Evolutionary conservation across 768 basidiomycete genomes (phyloP), one percentile per base, ranked within the genome.

Genomic region (Tylopilus plumbeoviolaceoides): DNA sequence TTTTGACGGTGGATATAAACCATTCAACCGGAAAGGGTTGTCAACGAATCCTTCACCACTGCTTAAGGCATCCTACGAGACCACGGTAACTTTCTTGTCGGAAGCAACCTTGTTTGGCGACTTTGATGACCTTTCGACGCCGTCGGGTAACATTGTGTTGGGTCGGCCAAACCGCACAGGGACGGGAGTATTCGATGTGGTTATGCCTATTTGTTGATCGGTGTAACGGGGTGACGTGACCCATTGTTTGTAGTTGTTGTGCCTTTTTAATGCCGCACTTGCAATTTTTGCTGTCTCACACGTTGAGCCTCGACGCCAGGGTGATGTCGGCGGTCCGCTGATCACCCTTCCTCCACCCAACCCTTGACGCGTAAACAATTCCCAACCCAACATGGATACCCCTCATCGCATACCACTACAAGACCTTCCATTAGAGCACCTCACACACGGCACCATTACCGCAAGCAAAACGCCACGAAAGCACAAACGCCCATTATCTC

Each of bases 31-130:
- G 42, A 91, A 88, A 58, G 97, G 97, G 48, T 89, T 99, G 53
- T 87, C 91, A 21, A 83, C 87, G 42, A 93, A 91, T 70, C 84
- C 93, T 23, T 98, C 95, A n/a, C 93, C 95, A 8, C 78, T 98
- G 38, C 82, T 98, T 50, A 98, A 98, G 70, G 97, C 97, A 1
- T 97, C 94, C 9, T 99, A 91, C 72, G 97, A 98, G 72, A 98
- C 95, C 5, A 98, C 95, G 0, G 90, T 87, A 2, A 78, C 86
- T 1, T 97, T 99, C 78, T 70, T 99, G 59, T 90, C 95, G 5
- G 92, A 99, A 53, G 95, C 97, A 18, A 91, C 94, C 0, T 74
- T 99, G 44, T 84, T 87, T 66, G 97, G 97, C 23, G 97, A 98
- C 73, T 98, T 91, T 71, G 95, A 98, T 67, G 88, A 94, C 64